These are phyloP conservation scores for Backusella parvicylindrica DNA, from an alignment of 192 early-diverging fungal genomes.

Conservation along the genomic window DNA sequence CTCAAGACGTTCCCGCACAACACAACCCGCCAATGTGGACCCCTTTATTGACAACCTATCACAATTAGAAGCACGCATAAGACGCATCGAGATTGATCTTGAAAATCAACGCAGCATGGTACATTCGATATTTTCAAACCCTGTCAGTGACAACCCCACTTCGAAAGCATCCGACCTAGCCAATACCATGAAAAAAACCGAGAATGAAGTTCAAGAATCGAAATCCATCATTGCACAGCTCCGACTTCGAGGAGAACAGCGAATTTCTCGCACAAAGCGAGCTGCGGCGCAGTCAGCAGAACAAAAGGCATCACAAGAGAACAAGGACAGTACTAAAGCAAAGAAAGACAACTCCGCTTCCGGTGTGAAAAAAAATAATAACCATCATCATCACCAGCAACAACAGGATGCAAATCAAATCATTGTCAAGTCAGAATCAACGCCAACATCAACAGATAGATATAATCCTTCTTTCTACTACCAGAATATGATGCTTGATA, in stretches of 20 bases:
- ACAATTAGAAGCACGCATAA: slow-evolving; percentile 19
- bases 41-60: slow-evolving; percentile 34
- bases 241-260: slow-evolving; percentile 29
- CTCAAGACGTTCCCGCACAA: slow-evolving; percentile 20
- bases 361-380: background rate
- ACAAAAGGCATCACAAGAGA: background rate
- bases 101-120: slow-evolving; percentile 19
- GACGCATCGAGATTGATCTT: slow-evolving; percentile 24
- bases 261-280: slow-evolving; percentile 24
- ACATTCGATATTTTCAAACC: slow-evolving; percentile 9
- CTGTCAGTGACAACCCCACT: background rate
- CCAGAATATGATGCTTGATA: slow-evolving; percentile 8
- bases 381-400: background rate
- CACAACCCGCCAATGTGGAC: slow-evolving; percentile 25
- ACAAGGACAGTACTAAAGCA: background rate
- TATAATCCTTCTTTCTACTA: background rate
- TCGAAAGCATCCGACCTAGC: background rate
- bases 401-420: background rate
- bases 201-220: slow-evolving; percentile 36
- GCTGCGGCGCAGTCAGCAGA: slow-evolving; percentile 6
- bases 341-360: background rate
- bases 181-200: slow-evolving; percentile 18
- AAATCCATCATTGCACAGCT: slow-evolving; percentile 32
- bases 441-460: background rate
- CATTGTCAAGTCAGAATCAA: background rate